Conservation (phyloP, 148 eudicot genomes). For the Spergularia marina region DNA sequence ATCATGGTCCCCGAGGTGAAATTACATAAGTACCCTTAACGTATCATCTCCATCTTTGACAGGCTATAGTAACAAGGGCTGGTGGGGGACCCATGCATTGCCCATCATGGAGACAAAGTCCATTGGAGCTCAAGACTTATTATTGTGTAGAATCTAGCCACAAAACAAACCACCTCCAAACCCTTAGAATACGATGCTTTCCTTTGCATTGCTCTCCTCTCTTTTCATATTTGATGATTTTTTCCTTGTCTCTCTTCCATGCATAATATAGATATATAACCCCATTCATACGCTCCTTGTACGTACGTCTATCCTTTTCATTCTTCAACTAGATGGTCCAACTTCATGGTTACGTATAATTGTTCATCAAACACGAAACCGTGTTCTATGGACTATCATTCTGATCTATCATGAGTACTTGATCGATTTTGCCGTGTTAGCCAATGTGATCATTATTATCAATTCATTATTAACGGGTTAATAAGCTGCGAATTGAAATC, state of each 20-base stretch:
- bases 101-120: conserved; percentile 25
- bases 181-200: conserved; percentile 23
- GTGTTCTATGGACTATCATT: no score
- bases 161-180: no score
- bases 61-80: conserved; percentile 6
- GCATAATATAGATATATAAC: neutral
- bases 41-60: conserved; percentile 26
- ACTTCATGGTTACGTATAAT: no score
- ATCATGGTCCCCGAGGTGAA: neutral
- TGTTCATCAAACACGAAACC: no score
- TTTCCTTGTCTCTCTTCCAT: conserved; percentile 7
- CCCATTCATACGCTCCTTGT: conserved; percentile 5
- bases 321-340: no score
- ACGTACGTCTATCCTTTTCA: neutral
- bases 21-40: conserved; percentile 23
- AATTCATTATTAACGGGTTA: no score
- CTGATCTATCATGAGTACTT: no score
- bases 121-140: conserved; percentile 3
- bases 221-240: conserved; percentile 23
- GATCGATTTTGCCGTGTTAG: no score
- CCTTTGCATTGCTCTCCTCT: conserved; percentile 8
- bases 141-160: neutral
- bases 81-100: conserved; percentile 11
- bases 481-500: no score
- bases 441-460: no score